Evolutionary conservation across 352 stramenopile species (phyloP).

Genomic region (Phytophthora rubi): DNA sequence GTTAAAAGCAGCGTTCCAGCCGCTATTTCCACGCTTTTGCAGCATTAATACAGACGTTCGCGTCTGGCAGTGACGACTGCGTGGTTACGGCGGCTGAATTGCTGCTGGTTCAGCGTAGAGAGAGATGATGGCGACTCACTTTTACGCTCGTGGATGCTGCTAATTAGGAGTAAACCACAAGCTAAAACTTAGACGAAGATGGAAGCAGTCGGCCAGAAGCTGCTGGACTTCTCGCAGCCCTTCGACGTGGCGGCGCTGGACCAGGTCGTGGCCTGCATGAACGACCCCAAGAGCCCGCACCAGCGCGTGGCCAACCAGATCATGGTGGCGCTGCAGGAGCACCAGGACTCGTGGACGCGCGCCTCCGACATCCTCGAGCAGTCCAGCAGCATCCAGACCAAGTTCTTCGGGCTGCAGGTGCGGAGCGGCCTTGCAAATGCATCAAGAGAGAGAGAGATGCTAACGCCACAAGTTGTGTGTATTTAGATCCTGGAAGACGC

Average conservation of each 20-base stretch:
- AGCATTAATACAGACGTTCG: neutral
- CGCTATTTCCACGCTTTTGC: neutral
- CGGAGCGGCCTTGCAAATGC: neutral
- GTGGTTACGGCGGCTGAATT: neutral
- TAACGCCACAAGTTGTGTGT: slow-evolving; percentile 13
- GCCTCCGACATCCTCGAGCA: slow-evolving; percentile 97
- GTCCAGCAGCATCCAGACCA: slow-evolving; percentile 86
- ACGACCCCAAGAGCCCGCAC: slow-evolving; percentile 95
- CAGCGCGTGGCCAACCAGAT: slow-evolving; percentile 92
- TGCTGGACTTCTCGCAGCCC: slow-evolving; percentile 94
- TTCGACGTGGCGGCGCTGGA: slow-evolving; percentile 97
- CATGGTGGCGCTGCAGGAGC: slow-evolving; percentile 94
- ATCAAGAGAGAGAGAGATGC: neutral
- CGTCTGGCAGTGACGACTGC: neutral
- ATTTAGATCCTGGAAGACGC: slow-evolving; percentile 96
- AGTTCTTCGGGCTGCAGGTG: slow-evolving; percentile 94
- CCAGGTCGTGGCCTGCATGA: slow-evolving; percentile 96
- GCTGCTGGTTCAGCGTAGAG: neutral
- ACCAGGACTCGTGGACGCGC: slow-evolving; percentile 92
- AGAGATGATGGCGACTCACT: slow-evolving; percentile 7
- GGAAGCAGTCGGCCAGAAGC: slow-evolving; percentile 91
- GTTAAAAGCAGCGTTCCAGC: slow-evolving; percentile 3
- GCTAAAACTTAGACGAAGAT: slow-evolving; percentile 41
- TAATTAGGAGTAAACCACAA: slow-evolving; percentile 18
- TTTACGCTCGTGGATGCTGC: neutral